These are phyloP conservation scores for Gryganskiella cystojenkinii DNA, from an alignment of 192 early-diverging fungal species.

Conservation along the genomic window DNA sequence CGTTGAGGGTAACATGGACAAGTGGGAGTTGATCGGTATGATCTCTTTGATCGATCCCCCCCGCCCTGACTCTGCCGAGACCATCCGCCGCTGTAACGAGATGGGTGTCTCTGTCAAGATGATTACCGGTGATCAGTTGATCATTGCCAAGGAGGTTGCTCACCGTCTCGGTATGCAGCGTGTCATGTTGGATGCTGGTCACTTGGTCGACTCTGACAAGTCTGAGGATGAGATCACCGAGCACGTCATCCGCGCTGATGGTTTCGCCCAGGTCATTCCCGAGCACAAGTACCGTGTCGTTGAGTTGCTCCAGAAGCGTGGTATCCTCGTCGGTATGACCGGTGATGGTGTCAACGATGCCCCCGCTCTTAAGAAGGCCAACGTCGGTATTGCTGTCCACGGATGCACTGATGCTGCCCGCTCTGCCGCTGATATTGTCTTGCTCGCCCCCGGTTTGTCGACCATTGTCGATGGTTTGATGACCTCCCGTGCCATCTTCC, in stretches of 20 bases:
- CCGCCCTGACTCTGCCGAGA: slow-evolving; percentile 83
- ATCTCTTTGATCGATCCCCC: slow-evolving; percentile 88
- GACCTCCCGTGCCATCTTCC: slow-evolving; percentile 89
- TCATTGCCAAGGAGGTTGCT: slow-evolving; percentile 90
- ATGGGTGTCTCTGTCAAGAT: slow-evolving; percentile 91
- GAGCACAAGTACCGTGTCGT: slow-evolving; percentile 99
- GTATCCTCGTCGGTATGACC: slow-evolving; percentile 92
- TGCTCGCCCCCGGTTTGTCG: slow-evolving; percentile 84
- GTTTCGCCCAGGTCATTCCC: slow-evolving; percentile 97
- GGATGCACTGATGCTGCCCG: slow-evolving; percentile 97
- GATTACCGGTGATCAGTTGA: slow-evolving; percentile 92
- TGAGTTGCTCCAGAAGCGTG: slow-evolving; percentile 90
- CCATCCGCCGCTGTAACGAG: slow-evolving; percentile 80
- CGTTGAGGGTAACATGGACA: slow-evolving; percentile 70
- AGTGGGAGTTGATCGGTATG: slow-evolving; percentile 85
- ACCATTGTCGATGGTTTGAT: slow-evolving; percentile 89
- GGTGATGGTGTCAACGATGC: slow-evolving; percentile 99
- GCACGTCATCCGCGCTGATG: slow-evolving; percentile 88
- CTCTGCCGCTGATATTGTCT: slow-evolving; percentile 95
- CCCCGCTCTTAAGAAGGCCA: slow-evolving; percentile 96
- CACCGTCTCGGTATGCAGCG: slow-evolving; percentile 88
- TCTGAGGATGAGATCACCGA: slow-evolving; percentile 87
- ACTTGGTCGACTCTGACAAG: slow-evolving; percentile 81
- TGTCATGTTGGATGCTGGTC: slow-evolving; percentile 86
- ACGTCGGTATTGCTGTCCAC: slow-evolving; percentile 97